Conservation (phyloP, 2,329 filamentous ascomycete species). For the Capronia epimyces region DNA sequence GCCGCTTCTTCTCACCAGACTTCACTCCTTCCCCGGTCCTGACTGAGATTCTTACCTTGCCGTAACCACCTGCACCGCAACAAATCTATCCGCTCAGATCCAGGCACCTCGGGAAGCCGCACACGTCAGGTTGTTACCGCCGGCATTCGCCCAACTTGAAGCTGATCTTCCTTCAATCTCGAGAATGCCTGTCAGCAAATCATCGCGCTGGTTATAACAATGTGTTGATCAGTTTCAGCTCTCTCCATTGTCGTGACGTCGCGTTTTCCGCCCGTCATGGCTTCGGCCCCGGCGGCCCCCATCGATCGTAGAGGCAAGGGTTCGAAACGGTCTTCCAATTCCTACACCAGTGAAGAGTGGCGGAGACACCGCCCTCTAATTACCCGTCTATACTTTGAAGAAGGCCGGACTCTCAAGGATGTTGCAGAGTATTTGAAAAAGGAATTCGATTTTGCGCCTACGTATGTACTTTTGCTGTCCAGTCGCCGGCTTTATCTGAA, state of each 20-base stretch:
- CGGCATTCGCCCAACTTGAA: too few relatives aligned
- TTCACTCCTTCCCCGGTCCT: too few relatives aligned
- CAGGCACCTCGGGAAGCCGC: too few relatives aligned
- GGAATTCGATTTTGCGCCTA: slow-evolving; percentile 28
- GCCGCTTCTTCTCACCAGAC: too few relatives aligned
- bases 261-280: slow-evolving; percentile 8
- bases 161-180: neutral
- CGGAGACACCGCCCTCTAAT: slow-evolving; percentile 27
- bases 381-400: slow-evolving; percentile 28
- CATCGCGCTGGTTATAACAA: neutral
- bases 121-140: too few relatives aligned
- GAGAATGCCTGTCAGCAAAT: neutral
- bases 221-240: neutral
- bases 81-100: too few relatives aligned
- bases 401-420: slow-evolving; percentile 29
- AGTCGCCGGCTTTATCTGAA: neutral
- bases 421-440: slow-evolving; percentile 27
- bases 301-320: slow-evolving; percentile 21
- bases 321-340: slow-evolving; percentile 28
- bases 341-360: slow-evolving; percentile 29
- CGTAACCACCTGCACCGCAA: too few relatives aligned
- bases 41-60: too few relatives aligned
- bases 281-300: slow-evolving; percentile 12
- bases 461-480: slow-evolving; percentile 21
- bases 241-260: neutral